phyloP scores from a whole-genome alignment of 2,329 filamentous ascomycete species.

The Cladophialophora psammophila region DNA sequence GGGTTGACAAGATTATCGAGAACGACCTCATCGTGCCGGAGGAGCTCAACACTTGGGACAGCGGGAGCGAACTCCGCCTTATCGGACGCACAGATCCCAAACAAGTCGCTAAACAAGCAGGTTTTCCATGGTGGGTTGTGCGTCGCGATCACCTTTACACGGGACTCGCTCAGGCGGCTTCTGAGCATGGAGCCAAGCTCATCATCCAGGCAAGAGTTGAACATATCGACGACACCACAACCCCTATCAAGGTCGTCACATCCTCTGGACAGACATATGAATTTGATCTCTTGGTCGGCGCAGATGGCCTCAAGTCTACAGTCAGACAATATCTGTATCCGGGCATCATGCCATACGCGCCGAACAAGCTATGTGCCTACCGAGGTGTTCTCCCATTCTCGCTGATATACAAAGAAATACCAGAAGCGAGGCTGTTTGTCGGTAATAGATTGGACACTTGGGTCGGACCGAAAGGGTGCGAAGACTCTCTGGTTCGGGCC shows the following conservation, averaged over 20 bases:
- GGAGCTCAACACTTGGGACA: conserved; percentile 18
- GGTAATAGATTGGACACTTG: conserved; percentile 19
- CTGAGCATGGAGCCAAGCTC: conserved; percentile 49
- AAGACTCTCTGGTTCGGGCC: not conserved
- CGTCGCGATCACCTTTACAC: conserved; percentile 57
- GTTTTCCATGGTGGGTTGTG: conserved; percentile 46
- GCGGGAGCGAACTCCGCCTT: conserved; percentile 13
- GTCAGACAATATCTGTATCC: conserved; percentile 20
- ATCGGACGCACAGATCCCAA: conserved; percentile 24
- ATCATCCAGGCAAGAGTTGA: conserved; percentile 51
- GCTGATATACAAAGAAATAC: conserved; percentile 14
- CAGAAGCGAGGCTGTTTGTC: conserved; percentile 12
- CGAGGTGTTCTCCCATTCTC: conserved; percentile 15
- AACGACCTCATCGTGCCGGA: conserved; percentile 17
- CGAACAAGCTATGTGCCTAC: conserved; percentile 20
- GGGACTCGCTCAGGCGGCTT: conserved; percentile 52
- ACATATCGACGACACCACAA: conserved; percentile 42
- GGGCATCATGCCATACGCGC: conserved; percentile 16
- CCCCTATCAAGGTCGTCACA: conserved; percentile 10
- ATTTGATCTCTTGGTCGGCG: conserved; percentile 16
- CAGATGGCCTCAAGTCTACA: conserved; percentile 17
- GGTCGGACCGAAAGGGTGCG: conserved; percentile 18
- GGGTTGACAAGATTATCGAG: conserved; percentile 16
- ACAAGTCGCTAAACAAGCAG: conserved; percentile 22
- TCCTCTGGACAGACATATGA: conserved; percentile 16